Base-by-base conservation (phyloP, 2,329 filamentous ascomycete genomes). In the Curvularia spicifera region DNA sequence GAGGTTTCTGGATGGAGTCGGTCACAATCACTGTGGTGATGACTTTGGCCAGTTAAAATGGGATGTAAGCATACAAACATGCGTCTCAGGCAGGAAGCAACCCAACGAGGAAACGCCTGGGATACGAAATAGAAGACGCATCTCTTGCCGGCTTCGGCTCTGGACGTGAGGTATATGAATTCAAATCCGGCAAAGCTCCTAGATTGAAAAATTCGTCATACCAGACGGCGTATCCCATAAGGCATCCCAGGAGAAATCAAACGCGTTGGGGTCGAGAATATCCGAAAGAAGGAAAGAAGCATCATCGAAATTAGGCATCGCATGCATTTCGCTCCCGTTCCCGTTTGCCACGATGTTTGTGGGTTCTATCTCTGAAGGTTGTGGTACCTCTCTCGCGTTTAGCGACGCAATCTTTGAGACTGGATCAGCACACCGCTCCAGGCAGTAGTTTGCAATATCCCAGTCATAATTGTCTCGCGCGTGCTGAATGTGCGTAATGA, bases 371-470 rank as follows among this genome's bases (percentile, higher is more conserved):
- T 69, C 68, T 18, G 64, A 60, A 13, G 61, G 62, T 29, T 63
- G 65, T 2, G 66, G 65, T 31, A 51, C 31, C 43, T 69, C 62
- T n/a, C 65, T 58, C 9, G 62, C 60, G 40, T 70, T 71, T 7
- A 74, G 51, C 10, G 69, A 67, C 6, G 72, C 73, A n/a, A 79
- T 74, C 51, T 70, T 74, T 6, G 67, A 64, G 15, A 79, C 75
- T 0, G 76, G 67, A 57, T 76, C 75, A 4, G 71, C 67, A 50
- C 76, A 78, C 20, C 76, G 60, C 42, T 85, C 81, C 3, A 85
- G 71, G 44, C 81, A 84, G 70, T 84, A 84, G 48, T 82, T 80
- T 7, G 83, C 83, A 8, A 85, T 78, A 60, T 85, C 83, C 83
- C 83, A 85, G 49, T 82, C 79, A 64, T 83, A 80, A 50, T 83